phyloP scores from a whole-genome alignment of 208 protist species.

The Leishmania martiniquensis region DNA sequence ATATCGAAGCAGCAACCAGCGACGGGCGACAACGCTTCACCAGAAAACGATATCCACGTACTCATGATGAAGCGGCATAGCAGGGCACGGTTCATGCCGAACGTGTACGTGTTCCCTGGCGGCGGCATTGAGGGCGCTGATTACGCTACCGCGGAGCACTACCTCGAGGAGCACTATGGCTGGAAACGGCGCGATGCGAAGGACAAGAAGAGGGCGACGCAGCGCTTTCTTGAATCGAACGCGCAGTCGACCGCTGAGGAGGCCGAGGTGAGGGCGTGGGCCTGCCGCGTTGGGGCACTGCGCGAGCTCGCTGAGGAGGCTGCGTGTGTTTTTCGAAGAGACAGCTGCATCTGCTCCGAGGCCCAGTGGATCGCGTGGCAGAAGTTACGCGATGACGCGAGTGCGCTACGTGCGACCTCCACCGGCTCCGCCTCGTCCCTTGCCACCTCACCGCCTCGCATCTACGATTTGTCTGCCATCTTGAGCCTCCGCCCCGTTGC shows the following conservation, averaged over 20 bases:
- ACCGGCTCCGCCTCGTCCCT: neutral
- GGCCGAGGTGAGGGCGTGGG: slow-evolving; percentile 25
- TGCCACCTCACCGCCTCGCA: neutral
- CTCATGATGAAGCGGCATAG: slow-evolving; percentile 64
- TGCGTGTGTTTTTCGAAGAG: slow-evolving; percentile 36
- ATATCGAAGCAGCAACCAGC: neutral
- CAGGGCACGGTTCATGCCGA: slow-evolving; percentile 63
- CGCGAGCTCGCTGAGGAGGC: slow-evolving; percentile 65
- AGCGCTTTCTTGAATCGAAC: slow-evolving; percentile 20
- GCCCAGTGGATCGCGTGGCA: slow-evolving; percentile 12
- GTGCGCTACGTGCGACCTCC: neutral
- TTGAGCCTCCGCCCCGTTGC: slow-evolving; percentile 36
- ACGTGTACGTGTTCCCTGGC: slow-evolving; percentile 62
- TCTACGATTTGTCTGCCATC: slow-evolving; percentile 24
- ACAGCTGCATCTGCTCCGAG: slow-evolving; percentile 18
- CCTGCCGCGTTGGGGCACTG: slow-evolving; percentile 39
- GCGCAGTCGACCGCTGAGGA: neutral
- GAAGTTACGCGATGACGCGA: neutral
- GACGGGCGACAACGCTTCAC: neutral
- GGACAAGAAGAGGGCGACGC: neutral
- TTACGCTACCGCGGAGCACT: slow-evolving; percentile 9
- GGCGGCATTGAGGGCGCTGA: slow-evolving; percentile 51
- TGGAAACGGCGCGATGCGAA: neutral
- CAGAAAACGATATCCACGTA: slow-evolving; percentile 42
- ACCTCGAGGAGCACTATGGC: slow-evolving; percentile 4